Evolutionary conservation across 1,284 basidiomycete genomes (phyloP), one percentile per base, ranked within the genome.

Genomic region (Papiliotrema nemorosa): DNA sequence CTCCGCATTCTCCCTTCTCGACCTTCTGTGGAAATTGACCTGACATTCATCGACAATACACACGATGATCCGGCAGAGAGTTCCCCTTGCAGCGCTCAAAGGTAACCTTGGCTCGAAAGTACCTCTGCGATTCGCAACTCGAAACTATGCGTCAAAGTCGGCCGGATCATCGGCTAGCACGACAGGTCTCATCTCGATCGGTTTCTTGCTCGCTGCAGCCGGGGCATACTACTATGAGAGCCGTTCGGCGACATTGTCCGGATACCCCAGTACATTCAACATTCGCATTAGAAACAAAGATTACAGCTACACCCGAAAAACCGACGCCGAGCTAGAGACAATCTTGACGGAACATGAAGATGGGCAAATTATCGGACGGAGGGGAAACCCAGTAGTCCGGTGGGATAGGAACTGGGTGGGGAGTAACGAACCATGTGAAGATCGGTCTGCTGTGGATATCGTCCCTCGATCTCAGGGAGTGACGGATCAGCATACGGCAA

Each of bases 391-490:
- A 3, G 71, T 75, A 1, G 47, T 61, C 82, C 81, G 68, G 34
- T 85, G 87, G 73, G 81, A 85, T 44, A 90, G 86, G 1, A 88
- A 88, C 20, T 82, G 80, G 41, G 76, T 97, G 33, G 78, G 88
- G 1, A 86, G 89, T 5, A 97, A 97, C 67, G 82, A 88, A 55
- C 90, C 90, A 16, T 86, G 94, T 50, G 92, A 97, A 73, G 92
- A 97, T 69, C 84, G 90, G 18, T 81, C 84, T 59, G 82, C 87
- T 3, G 81, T 82, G 51, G 83, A 85, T 50, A 78, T 94, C 52
- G 76, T 94, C 18, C 63, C 64, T 2, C 49, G 68, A 73, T 81
- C 57, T 22, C 46, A 45, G 26, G 46, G 49, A 41, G 29, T 33
- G 29, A 35, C 20, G 26, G 34, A 42, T 33, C 34, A 54, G 27